Conservation (phyloP, 148 eudicot genomes). For the Talinum fruticosum region DNA sequence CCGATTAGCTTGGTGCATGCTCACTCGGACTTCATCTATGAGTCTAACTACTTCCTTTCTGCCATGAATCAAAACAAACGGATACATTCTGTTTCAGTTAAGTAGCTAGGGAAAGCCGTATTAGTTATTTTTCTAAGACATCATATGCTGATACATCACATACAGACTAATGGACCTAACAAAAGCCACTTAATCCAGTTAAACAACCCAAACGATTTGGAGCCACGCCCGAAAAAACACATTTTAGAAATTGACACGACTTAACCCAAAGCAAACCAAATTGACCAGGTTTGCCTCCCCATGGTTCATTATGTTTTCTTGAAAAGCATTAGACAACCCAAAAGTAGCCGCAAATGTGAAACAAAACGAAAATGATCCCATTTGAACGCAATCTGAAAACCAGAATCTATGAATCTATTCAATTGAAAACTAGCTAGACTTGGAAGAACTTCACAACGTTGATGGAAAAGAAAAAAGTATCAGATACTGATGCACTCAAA, state of each 20-base stretch:
- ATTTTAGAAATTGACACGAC: no score
- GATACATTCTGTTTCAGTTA: not conserved
- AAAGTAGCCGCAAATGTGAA: not conserved
- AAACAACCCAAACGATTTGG: not conserved
- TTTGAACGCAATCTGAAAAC: not conserved
- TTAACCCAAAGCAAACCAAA: no score
- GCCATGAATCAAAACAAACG: constrained; percentile 18
- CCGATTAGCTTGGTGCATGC: constrained; percentile 63
- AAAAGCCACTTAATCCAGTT: not conserved
- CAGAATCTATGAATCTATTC: no score
- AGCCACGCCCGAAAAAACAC: not conserved
- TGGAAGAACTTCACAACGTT: not conserved
- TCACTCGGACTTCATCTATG: constrained; percentile 60
- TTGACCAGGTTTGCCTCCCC: not conserved
- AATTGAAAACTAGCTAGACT: no score
- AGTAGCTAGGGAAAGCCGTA: not conserved
- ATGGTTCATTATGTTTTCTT: not conserved
- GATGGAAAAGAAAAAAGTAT: not conserved
- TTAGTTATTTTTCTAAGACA: not conserved
- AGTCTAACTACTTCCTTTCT: constrained; percentile 57
- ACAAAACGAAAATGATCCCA: not conserved
- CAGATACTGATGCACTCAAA: not conserved
- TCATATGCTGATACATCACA: not conserved
- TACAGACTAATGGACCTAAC: not conserved
- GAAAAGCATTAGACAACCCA: not conserved